Percentiles rank a stretch among this genome's conserved stretches.
Evolutionary conservation across 2,329 filamentous ascomycete species (phyloP).

Genomic region (Setomelanomma holmii): DNA sequence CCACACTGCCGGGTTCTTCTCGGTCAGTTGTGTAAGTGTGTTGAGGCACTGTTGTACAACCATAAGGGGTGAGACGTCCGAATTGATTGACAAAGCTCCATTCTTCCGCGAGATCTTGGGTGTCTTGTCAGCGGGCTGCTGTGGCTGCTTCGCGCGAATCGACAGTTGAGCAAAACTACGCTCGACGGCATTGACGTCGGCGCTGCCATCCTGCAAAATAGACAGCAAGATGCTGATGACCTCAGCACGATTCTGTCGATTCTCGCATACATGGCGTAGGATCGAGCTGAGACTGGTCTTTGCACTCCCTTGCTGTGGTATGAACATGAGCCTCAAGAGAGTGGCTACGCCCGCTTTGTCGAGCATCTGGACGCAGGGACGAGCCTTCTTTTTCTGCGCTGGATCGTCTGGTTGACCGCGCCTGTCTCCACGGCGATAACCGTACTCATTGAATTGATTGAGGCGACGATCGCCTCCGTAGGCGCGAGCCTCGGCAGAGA

Average conservation of each 20-base stretch:
- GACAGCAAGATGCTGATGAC: conserved; percentile 91
- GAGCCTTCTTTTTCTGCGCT: conserved; percentile 69
- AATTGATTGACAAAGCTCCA: conserved; percentile 70
- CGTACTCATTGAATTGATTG: conserved; percentile 58
- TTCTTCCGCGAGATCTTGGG: conserved; percentile 81
- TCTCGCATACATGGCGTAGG: conserved; percentile 90
- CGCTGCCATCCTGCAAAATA: conserved; percentile 93
- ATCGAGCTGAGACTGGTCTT: conserved; percentile 85
- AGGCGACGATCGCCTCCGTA: conserved; percentile 64
- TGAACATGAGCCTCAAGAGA: conserved; percentile 97
- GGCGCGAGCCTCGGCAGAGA: conserved; percentile 84
- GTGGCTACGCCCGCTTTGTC: conserved; percentile 96
- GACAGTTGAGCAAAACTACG: conserved; percentile 94
- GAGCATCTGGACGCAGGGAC: conserved; percentile 91
- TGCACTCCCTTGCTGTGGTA: conserved; percentile 87
- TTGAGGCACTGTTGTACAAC: conserved; percentile 95
- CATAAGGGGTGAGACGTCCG: conserved; percentile 90
- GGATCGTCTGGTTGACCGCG: conserved; percentile 54
- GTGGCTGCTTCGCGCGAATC: conserved; percentile 82
- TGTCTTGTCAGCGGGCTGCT: conserved; percentile 71
- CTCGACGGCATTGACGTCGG: conserved; percentile 91
- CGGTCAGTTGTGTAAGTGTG: conserved; percentile 81
- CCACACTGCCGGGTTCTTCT: conserved; percentile 84
- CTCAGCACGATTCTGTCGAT: conserved; percentile 93
- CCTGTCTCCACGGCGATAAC: conserved; percentile 42